These are phyloP conservation scores for Ajuga chamaepitys DNA, from an alignment of 257 asterid species.

Conservation along the genomic window DNA sequence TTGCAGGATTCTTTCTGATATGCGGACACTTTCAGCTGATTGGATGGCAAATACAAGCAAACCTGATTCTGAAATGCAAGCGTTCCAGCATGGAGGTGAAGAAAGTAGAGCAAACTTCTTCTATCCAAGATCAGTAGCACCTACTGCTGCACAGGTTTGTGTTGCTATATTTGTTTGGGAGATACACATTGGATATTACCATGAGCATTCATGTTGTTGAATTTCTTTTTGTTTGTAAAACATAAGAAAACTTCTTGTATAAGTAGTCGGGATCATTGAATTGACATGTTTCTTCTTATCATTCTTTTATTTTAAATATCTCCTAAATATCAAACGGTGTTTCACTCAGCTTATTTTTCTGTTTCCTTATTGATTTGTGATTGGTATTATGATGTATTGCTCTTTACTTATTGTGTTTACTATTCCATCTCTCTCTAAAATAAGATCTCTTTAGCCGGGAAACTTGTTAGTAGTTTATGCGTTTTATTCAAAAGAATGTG, in stretches of 20 bases:
- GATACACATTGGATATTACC: conserved; percentile 4
- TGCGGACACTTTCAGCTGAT: conserved; percentile 98
- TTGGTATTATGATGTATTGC: neutral
- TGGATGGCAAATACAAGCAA: conserved; percentile 98
- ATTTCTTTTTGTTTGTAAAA: neutral
- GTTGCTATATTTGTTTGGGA: conserved; percentile 9
- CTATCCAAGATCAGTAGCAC: conserved; percentile 97
- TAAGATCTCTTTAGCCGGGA: neutral
- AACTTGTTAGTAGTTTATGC: neutral
- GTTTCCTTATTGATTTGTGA: neutral
- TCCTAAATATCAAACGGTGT: neutral
- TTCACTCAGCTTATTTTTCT: neutral
- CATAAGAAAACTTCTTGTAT: neutral
- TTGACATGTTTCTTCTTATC: neutral
- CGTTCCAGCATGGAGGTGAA: conserved; percentile 75
- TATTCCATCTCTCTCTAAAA: neutral
- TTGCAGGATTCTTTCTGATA: conserved; percentile 96
- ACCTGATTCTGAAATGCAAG: conserved; percentile 75
- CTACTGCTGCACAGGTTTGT: conserved; percentile 94
- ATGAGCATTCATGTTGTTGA: neutral
- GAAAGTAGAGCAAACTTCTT: conserved; percentile 74
- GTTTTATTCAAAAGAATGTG: neutral
- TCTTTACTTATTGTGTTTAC: neutral
- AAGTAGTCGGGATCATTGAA: neutral
- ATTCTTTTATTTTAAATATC: neutral